A percentile compares a stretch with the other conserved stretches of the same genome.
phyloP scores from a whole-genome alignment of 2,329 filamentous ascomycete species.

The Pyrenophora tritici-repentis region DNA sequence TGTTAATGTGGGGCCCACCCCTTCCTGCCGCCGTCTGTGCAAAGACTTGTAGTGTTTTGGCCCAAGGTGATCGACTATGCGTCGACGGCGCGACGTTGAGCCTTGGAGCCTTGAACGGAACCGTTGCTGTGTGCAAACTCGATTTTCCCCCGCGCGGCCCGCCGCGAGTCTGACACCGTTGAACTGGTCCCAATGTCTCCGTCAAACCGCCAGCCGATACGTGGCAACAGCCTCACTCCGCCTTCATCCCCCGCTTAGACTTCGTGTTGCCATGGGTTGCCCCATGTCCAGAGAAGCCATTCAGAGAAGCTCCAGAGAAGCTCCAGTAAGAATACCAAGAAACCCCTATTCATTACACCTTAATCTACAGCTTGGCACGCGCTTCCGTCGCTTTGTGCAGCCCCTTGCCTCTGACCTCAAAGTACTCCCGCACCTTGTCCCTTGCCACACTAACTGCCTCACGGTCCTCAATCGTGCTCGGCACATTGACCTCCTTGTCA shows the following conservation, averaged over 20 bases:
- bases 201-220: slow-evolving; percentile 18
- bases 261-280: background rate
- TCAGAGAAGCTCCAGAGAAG: no score
- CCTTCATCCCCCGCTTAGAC: no score
- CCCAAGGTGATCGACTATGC: background rate
- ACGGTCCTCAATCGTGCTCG: slow-evolving; percentile 83
- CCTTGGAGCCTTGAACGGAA: slow-evolving; percentile 3
- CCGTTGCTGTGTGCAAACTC: slow-evolving; percentile 4
- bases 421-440: slow-evolving; percentile 75
- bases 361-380: slow-evolving; percentile 52
- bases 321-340: background rate
- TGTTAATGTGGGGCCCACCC: slow-evolving; percentile 12
- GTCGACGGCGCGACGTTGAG: slow-evolving; percentile 1
- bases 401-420: slow-evolving; percentile 55
- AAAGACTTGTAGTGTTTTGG: background rate
- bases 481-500: slow-evolving; percentile 72
- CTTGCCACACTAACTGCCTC: slow-evolving; percentile 76
- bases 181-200: slow-evolving; percentile 16
- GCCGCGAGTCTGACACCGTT: slow-evolving; percentile 35
- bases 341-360: background rate
- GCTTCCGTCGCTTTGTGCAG: slow-evolving; percentile 47
- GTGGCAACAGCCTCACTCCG: slow-evolving; percentile 10
- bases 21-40: background rate
- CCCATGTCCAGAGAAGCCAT: background rate
- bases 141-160: slow-evolving; percentile 32